Conservation (phyloP, 306 rosid species). For the Cicer judaicum region DNA sequence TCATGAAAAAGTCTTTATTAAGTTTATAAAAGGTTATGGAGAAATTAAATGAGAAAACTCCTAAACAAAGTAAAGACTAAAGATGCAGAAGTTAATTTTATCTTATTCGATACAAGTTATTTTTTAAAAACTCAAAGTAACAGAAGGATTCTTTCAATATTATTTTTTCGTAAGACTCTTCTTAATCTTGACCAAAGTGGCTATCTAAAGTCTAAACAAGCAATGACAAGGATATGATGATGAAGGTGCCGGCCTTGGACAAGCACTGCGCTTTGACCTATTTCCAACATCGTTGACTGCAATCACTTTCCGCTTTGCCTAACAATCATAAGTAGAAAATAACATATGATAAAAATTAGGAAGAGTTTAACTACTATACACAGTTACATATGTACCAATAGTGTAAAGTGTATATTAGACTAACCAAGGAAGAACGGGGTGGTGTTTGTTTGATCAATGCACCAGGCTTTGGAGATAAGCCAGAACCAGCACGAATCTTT, state of each 20-base stretch:
- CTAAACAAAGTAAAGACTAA: neutral
- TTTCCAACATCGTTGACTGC: slow-evolving; percentile 59
- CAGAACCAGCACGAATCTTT: slow-evolving; percentile 44
- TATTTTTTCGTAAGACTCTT: neutral
- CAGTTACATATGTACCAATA: neutral
- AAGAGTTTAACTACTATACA: neutral
- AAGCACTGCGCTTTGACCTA: slow-evolving; percentile 69
- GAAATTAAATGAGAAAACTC: slow-evolving; percentile 2
- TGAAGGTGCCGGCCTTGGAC: slow-evolving; percentile 65
- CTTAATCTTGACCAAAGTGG: neutral
- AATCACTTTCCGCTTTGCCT: slow-evolving; percentile 76
- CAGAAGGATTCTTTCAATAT: neutral
- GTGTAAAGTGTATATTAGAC: slow-evolving; percentile 39
- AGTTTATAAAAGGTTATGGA: neutral
- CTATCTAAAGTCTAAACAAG: slow-evolving; percentile 27
- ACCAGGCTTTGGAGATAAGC: slow-evolving; percentile 53
- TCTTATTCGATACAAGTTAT: neutral
- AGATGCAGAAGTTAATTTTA: neutral
- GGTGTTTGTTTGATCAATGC: slow-evolving; percentile 46
- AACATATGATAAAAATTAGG: slow-evolving; percentile 28
- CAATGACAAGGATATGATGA: slow-evolving; percentile 78
- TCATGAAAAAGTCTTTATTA: neutral
- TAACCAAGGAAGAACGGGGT: slow-evolving; percentile 54
- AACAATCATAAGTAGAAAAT: slow-evolving; percentile 25
- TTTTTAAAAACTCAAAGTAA: neutral